Base-by-base conservation (phyloP, 805 yeast species). In the Saturnispora saitoi region DNA sequence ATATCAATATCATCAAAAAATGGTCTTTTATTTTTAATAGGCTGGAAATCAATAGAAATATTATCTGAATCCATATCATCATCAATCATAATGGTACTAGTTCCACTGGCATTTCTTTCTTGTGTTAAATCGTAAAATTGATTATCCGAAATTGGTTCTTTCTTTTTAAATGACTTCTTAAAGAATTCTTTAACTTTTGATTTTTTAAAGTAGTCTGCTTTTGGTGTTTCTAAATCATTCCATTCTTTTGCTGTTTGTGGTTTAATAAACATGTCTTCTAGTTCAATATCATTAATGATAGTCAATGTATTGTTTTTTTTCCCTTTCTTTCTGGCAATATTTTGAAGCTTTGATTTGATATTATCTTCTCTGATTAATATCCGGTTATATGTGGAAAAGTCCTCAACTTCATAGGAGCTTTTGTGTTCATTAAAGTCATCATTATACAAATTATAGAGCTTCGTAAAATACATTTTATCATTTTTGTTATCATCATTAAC, bases 341-440 rank as follows among this genome's bases (percentile, higher is more conserved):
- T 51, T 15, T 50, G 39, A 4, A 60, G 41, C 32, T 53, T 61
- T 14, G 51, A 47, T 31, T 54, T 51, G 3, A 66, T 54, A 19
- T 38, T 47, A 9, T 62, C 61, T 37, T 67, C 70, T 26, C 55
- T 50, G 29, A 45, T 42, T 1, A 66, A 50, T 20, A 51, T 47
- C 11, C 42, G 51, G 34, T 62, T 59, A 47, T 67, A 67, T 14
- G 49, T 53, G 15, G 58, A 61, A 50, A 65, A 67, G 42, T 67
- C 70, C 1, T 59, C 50, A 9, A 53, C 38, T 7, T 54, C 53
- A 7, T n/a, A 30, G 3, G 20, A 34, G 38, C 45, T 7, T 24
- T 12, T 2, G 3, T 30, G 17, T 3, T 26, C 31, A 2, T 32
- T 47, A 22, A 43, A 42, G 1, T 48, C 42, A 37, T 30, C 34